Evolutionary conservation across 495 filamentous ascomycete genomes (phyloP).

Genomic region (Penicillium tannophilum): DNA sequence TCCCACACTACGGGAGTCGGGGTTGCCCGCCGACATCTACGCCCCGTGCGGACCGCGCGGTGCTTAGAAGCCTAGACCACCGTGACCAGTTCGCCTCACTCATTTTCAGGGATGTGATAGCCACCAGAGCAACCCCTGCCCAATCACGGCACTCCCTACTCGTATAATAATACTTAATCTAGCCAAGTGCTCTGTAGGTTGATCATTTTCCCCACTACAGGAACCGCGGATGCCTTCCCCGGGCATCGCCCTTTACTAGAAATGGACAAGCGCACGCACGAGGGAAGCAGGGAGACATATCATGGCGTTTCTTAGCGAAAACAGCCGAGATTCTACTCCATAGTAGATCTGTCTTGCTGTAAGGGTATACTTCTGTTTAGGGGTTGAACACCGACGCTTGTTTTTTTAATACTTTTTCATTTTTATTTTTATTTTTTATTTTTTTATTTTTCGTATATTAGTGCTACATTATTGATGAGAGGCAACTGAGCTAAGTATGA

Average conservation of each 20-base stretch:
- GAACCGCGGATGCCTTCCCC: not conserved
- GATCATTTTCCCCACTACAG: not conserved
- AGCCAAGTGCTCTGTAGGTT: too few relatives aligned
- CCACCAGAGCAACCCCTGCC: not conserved
- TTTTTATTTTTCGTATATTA: not conserved
- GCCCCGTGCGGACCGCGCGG: too few relatives aligned
- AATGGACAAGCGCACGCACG: not conserved
- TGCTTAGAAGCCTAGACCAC: not conserved
- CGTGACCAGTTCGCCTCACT: not conserved
- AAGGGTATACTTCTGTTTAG: not conserved
- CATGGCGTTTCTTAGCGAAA: too few relatives aligned
- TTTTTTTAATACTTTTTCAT: too few relatives aligned
- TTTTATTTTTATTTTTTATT: too few relatives aligned
- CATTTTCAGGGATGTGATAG: conserved; percentile 4
- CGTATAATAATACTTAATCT: too few relatives aligned
- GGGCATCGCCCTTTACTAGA: not conserved
- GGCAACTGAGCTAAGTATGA: not conserved
- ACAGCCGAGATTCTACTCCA: not conserved
- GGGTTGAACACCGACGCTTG: not conserved
- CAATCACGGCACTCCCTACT: not conserved
- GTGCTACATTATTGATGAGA: not conserved
- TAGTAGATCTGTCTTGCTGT: not conserved
- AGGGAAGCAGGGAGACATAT: not conserved
- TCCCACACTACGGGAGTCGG: not conserved
- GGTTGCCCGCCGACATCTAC: too few relatives aligned